phyloP scores from a whole-genome alignment of 2,329 filamentous ascomycete species.

The Alternaria angustiovoidea region DNA sequence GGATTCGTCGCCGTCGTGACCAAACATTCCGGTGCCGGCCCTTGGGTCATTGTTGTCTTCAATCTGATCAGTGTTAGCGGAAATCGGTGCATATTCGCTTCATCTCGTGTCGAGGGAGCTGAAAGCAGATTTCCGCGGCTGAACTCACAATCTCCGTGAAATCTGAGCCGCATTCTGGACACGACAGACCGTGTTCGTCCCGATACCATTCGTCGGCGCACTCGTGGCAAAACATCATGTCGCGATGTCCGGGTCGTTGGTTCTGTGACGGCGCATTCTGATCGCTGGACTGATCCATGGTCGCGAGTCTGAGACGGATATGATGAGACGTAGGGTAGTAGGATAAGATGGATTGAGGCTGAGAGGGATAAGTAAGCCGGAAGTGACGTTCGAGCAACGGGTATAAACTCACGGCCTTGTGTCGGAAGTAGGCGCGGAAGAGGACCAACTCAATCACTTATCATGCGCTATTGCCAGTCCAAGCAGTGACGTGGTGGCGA shows the following conservation, averaged over 20 bases:
- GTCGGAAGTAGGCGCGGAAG: conserved; percentile 24
- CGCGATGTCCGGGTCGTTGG: conserved; percentile 50
- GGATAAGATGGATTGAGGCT: conserved; percentile 6
- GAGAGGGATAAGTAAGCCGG: conserved; percentile 6
- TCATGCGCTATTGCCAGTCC: conserved; percentile 36
- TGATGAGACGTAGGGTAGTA: conserved; percentile 6
- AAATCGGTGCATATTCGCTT: conserved; percentile 2
- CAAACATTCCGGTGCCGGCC: conserved; percentile 40
- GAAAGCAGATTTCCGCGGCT: conserved; percentile 17
- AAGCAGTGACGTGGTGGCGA: conserved; percentile 26
- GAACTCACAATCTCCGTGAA: conserved; percentile 83
- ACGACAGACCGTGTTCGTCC: conserved; percentile 72
- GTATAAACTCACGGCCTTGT: conserved; percentile 24
- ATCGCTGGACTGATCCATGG: conserved; percentile 34
- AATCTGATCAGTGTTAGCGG: conserved; percentile 50
- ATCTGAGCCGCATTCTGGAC: conserved; percentile 79
- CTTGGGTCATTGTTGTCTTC: conserved; percentile 70
- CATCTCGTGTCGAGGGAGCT: conserved; percentile 8
- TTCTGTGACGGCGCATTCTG: conserved; percentile 27
- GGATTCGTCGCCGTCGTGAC: conserved; percentile 38
- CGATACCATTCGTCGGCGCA: conserved; percentile 84
- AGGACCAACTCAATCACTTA: conserved; percentile 21
- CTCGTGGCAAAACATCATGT: conserved; percentile 85
- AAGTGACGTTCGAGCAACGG: conserved; percentile 1
- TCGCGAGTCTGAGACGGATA: conserved; percentile 10